Evolutionary conservation across 306 rosid species (phyloP).

Genomic region (Citrullus mucosospermus): DNA sequence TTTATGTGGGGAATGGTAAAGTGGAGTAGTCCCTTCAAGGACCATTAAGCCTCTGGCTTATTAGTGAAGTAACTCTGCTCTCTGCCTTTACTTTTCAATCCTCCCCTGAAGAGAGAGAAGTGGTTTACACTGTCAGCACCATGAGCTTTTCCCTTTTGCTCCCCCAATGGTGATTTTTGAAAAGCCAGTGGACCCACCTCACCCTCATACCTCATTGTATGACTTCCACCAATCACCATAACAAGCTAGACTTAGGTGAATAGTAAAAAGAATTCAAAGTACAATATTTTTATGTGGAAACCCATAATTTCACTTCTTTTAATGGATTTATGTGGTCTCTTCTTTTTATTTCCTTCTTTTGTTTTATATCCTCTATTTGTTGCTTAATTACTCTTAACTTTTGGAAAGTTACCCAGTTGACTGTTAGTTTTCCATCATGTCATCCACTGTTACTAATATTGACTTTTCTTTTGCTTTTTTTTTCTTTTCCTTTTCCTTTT

Average conservation of each 20-base stretch:
- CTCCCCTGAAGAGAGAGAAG: conserved; percentile 1
- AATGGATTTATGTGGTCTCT: not conserved
- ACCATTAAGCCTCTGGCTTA: conserved; percentile 6
- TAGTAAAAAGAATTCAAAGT: conserved; percentile 3
- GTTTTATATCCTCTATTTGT: not conserved
- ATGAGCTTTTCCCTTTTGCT: not conserved
- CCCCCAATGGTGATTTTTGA: not conserved
- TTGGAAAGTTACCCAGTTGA: conserved; percentile 1
- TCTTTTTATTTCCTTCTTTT: not conserved
- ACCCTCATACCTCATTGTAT: not conserved
- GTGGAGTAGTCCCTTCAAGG: conserved; percentile 12
- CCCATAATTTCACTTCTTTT: conserved; percentile 9
- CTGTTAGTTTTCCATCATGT: not conserved
- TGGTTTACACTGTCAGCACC: conserved; percentile 8
- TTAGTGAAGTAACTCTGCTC: conserved; percentile 8
- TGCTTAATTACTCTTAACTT: not conserved
- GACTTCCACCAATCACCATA: conserved; percentile 2
- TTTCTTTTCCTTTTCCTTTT: not conserved
- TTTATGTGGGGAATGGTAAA: conserved; percentile 4
- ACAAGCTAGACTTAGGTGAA: not conserved
- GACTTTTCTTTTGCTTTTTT: not conserved
- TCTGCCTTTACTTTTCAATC: conserved; percentile 1
- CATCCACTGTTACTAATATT: not conserved
- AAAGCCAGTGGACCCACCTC: conserved; percentile 6
- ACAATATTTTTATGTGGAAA: not conserved